A percentile compares a stretch with the other conserved stretches of the same genome.
phyloP scores from a whole-genome alignment of 805 yeast species.

The Candida ortonii region DNA sequence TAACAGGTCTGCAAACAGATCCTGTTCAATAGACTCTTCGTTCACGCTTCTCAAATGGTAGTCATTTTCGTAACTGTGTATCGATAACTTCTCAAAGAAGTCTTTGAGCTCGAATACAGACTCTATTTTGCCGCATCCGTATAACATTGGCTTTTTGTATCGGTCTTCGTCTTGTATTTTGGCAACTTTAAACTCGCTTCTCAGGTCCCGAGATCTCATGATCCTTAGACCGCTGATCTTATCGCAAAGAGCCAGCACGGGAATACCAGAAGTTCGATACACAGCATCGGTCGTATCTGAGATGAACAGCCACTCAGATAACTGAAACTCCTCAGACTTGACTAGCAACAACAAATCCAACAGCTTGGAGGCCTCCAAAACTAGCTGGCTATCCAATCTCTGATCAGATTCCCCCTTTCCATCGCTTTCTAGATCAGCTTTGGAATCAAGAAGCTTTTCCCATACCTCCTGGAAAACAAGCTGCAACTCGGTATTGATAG shows the following conservation, averaged over 20 bases:
- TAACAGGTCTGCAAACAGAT: conserved; percentile 58
- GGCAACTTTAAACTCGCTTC: conserved; percentile 21
- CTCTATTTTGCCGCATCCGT: conserved; percentile 39
- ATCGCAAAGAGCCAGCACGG: conserved; percentile 38
- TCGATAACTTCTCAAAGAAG: conserved; percentile 65
- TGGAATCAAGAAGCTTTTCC: conserved; percentile 15
- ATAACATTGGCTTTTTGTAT: conserved; percentile 43
- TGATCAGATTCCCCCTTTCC: conserved; percentile 16
- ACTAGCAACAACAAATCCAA: conserved; percentile 70
- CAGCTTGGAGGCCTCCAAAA: conserved; percentile 68
- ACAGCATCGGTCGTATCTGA: conserved; percentile 47
- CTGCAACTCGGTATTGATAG: conserved; percentile 60
- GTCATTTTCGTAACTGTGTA: conserved; percentile 61
- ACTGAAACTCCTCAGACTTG: conserved; percentile 72
- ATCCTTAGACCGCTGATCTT: conserved; percentile 30
- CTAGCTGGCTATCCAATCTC: conserved; percentile 38
- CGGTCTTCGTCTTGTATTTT: conserved; percentile 7
- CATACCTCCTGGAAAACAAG: conserved; percentile 42
- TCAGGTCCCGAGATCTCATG: conserved; percentile 14
- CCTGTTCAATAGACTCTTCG: conserved; percentile 47
- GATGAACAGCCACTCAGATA: conserved; percentile 83
- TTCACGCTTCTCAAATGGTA: conserved; percentile 50
- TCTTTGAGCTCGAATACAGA: conserved; percentile 49
- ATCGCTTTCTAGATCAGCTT: conserved; percentile 13
- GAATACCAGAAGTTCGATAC: conserved; percentile 22